Base-by-base conservation (phyloP, 768 basidiomycete species). In the Tylopilus rubrobrunneus region DNA sequence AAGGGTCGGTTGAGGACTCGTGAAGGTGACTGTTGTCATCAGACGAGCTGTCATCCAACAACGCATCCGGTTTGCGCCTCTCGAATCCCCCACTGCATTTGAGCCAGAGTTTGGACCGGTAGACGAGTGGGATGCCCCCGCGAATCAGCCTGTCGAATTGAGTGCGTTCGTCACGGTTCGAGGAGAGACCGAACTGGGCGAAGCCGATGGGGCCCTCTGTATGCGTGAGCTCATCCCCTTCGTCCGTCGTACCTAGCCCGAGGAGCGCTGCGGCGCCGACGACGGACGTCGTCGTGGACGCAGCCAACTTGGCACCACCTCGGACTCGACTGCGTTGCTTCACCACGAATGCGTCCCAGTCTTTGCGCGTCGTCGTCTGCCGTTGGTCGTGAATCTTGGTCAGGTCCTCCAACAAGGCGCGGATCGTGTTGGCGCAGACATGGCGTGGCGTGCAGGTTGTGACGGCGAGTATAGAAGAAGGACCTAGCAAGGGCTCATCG, bases 11-110 rank as follows among this genome's bases (percentile, higher is more conserved):
- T n/a, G n/a, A n/a, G n/a, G n/a, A n/a, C n/a, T n/a, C n/a, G n/a
- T n/a, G n/a, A n/a, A n/a, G n/a, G n/a, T n/a, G n/a, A n/a, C n/a
- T n/a, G n/a, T n/a, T n/a, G n/a, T n/a, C n/a, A n/a, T n/a, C n/a
- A n/a, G n/a, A n/a, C n/a, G n/a, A n/a, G n/a, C n/a, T n/a, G n/a
- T n/a, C n/a, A n/a, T n/a, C n/a, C n/a, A n/a, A n/a, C n/a, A n/a
- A n/a, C n/a, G n/a, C n/a, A 25, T 96, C 96, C 2, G 96, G 96
- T 62, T 97, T 93, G 56, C 82, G 81, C 78, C 92, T 87, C 67
- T 98, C 96, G 65, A 92, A 74, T 1, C 88, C 95, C 1, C 94
- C 93, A 58, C 89, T 94, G 66, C 92, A 96, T 75, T 99, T 97
- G 50, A 89, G 69, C 91, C 93, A 96, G 45, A 93, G 81, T 67